Evolutionary conservation across 1,139 yeast genomes (phyloP).

Genomic region (Barnettozyma hawaiiensis): DNA sequence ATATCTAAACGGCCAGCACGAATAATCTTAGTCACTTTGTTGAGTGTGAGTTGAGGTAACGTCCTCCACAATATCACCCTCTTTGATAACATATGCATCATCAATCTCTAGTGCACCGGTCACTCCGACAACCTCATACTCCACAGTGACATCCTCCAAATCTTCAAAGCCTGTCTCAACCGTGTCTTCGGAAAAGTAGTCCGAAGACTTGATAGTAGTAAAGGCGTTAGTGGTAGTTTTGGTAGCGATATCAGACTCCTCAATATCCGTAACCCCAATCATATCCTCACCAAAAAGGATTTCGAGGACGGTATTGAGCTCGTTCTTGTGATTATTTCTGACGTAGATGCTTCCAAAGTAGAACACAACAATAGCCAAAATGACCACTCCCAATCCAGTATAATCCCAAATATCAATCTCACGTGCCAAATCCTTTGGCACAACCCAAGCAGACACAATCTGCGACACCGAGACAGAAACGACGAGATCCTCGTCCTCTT

Average conservation of each 20-base stretch:
- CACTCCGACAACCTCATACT: constrained; percentile 1
- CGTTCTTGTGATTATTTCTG: constrained; percentile 15
- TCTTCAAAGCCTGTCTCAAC: constrained; percentile 8
- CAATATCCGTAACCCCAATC: background rate
- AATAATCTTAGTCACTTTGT: background rate
- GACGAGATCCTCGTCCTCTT: constrained; percentile 48
- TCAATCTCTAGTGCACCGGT: constrained; percentile 3
- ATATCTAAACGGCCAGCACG: too few species aligned
- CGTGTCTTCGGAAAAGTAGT: constrained; percentile 1
- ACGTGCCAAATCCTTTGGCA: constrained; percentile 47
- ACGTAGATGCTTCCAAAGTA: constrained; percentile 11
- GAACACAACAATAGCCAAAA: background rate
- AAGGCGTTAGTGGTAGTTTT: background rate
- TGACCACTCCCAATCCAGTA: background rate
- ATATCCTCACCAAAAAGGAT: constrained; percentile 18
- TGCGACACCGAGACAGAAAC: constrained; percentile 84
- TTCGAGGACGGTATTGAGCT: constrained; percentile 11
- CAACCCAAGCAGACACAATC: constrained; percentile 54
- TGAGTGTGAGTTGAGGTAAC: background rate
- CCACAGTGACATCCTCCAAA: background rate
- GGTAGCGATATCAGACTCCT: background rate
- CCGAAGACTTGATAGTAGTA: constrained; percentile 1
- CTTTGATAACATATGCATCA: constrained; percentile 13
- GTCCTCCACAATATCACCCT: constrained; percentile 21
- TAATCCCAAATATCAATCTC: constrained; percentile 4